These are phyloP conservation scores for Gynochthodes officinalis DNA, from an alignment of 257 asterid genomes.

Conservation along the genomic window DNA sequence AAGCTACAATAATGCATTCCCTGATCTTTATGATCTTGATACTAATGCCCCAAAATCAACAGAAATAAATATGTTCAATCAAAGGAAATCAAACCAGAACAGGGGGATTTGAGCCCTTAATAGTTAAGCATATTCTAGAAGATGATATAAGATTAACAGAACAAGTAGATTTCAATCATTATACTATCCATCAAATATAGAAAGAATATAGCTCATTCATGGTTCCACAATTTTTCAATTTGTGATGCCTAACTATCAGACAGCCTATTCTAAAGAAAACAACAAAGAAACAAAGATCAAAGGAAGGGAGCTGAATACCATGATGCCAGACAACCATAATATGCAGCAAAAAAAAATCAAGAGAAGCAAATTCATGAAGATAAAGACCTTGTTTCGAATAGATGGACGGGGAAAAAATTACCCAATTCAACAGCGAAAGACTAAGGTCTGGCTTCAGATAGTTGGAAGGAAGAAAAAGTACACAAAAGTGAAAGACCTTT, in stretches of 20 bases:
- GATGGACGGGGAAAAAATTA: not conserved
- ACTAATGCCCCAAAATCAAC: not conserved
- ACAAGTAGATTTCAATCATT: not conserved
- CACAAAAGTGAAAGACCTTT: not conserved
- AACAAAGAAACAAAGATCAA: not conserved
- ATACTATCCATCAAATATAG: not conserved
- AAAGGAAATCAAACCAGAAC: not conserved
- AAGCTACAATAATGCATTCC: not conserved
- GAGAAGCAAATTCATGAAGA: not conserved
- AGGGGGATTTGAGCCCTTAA: not conserved
- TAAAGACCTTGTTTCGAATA: not conserved
- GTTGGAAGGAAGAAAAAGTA: not conserved
- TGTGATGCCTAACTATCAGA: not conserved
- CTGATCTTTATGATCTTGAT: not conserved
- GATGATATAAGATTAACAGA: not conserved
- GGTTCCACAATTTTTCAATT: not conserved
- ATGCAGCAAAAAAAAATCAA: not conserved
- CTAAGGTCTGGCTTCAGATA: not conserved
- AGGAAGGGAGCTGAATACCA: not conserved
- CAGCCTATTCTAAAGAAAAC: not conserved
- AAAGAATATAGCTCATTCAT: not conserved
- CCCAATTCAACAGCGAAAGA: not conserved
- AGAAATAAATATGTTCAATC: not conserved
- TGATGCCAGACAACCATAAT: not conserved
- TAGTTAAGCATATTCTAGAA: not conserved